Percentiles rank a stretch among this genome's conserved stretches.
Conservation (phyloP, 1,284 basidiomycete genomes). For the Anthracocystis setariae region DNA sequence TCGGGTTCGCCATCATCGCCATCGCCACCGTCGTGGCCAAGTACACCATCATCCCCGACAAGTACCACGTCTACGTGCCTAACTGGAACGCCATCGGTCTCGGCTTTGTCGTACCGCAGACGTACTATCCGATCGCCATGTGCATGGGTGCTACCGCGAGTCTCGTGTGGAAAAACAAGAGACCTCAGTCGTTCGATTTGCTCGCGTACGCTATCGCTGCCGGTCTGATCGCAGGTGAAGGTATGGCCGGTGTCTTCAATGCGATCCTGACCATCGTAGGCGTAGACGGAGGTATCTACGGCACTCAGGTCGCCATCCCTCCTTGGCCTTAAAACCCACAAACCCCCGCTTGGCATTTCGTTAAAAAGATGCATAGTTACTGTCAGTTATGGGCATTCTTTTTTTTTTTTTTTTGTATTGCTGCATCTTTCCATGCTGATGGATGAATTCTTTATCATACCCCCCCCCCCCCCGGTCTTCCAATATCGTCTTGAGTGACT, state of each 20-base stretch:
- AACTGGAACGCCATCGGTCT: conserved; percentile 77
- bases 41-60: conserved; percentile 73
- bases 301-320: conserved; percentile 48
- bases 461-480: too few relatives aligned
- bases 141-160: conserved; percentile 62
- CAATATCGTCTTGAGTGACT: too few relatives aligned
- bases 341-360: too few relatives aligned
- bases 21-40: conserved; percentile 72
- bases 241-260: conserved; percentile 76
- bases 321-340: conserved; percentile 51
- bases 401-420: too few relatives aligned
- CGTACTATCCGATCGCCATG: conserved; percentile 63
- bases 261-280: conserved; percentile 68
- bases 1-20: conserved; percentile 72
- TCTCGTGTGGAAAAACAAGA: conserved; percentile 71
- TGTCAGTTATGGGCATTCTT: too few relatives aligned
- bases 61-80: conserved; percentile 73
- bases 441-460: too few relatives aligned
- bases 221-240: conserved; percentile 77
- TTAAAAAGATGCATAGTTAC: too few relatives aligned
- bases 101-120: conserved; percentile 72
- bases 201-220: conserved; percentile 75
- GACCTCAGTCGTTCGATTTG: conserved; percentile 69
- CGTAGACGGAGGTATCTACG: conserved; percentile 42
- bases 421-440: too few relatives aligned